These are phyloP conservation scores for Bimuria novae-zelandiae DNA, from an alignment of 2,329 filamentous ascomycete species.

Conservation along the genomic window DNA sequence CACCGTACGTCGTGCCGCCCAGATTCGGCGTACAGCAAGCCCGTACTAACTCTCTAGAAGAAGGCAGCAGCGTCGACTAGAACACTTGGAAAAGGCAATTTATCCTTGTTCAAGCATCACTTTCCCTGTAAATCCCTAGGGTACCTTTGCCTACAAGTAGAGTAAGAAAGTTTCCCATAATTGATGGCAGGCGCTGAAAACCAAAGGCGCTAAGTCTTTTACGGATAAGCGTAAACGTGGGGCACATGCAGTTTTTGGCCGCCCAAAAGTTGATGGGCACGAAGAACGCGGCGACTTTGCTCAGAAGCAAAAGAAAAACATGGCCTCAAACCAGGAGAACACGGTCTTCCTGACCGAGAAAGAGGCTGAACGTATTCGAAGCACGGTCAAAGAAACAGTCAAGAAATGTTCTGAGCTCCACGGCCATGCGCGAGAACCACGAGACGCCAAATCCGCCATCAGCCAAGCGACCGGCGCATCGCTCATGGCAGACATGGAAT, in stretches of 20 bases:
- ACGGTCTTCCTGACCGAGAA: slow-evolving; percentile 35
- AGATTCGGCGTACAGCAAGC: too few species aligned
- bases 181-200: too few species aligned
- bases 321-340: slow-evolving; percentile 22
- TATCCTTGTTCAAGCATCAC: too few species aligned
- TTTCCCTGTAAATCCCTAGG: too few species aligned
- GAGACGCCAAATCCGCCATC: slow-evolving; percentile 28
- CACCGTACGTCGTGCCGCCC: too few species aligned
- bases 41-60: too few species aligned
- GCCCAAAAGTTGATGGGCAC: background rate
- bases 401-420: slow-evolving; percentile 22
- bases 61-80: too few species aligned
- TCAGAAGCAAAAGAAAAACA: slow-evolving; percentile 1
- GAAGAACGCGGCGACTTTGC: background rate
- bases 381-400: slow-evolving; percentile 24
- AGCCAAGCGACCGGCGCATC: slow-evolving; percentile 36
- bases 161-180: too few species aligned
- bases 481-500: slow-evolving; percentile 37
- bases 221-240: background rate
- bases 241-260: slow-evolving; percentile 5
- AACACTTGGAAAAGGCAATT: too few species aligned
- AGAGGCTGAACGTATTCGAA: slow-evolving; percentile 32
- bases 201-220: too few species aligned
- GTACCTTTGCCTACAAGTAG: too few species aligned
- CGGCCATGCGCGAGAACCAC: slow-evolving; percentile 21